Conservation (phyloP, 192 early-diverging fungal species). For the Entomortierella chlamydospora region DNA sequence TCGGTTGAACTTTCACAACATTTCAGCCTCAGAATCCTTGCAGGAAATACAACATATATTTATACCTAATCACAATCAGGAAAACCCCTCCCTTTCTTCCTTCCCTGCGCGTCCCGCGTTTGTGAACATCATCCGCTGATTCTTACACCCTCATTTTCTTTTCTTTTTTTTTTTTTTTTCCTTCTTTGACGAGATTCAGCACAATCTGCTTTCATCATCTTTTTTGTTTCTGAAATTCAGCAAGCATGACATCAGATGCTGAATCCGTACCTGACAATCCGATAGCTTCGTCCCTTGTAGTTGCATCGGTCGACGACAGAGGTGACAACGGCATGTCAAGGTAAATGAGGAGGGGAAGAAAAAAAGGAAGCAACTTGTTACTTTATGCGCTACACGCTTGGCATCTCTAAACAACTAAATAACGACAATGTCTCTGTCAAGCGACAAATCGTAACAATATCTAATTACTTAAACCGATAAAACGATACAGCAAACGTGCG, state of each 20-base stretch:
- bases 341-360: background rate
- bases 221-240: background rate
- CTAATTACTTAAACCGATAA: background rate
- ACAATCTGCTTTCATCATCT: background rate
- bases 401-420: no score
- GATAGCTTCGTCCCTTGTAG: background rate
- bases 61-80: no score
- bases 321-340: background rate
- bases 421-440: background rate
- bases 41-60: no score
- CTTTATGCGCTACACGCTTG: no score
- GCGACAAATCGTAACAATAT: background rate
- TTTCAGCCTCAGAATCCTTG: no score
- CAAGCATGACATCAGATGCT: constrained; percentile 2
- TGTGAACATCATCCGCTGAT: no score
- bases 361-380: no score
- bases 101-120: no score
- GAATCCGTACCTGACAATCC: constrained; percentile 2
- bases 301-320: background rate
- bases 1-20: no score
- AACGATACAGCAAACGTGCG: no score
- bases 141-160: background rate
- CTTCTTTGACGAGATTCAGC: no score
- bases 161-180: background rate
- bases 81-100: no score